A percentile compares a stretch with the other conserved stretches of the same genome.
Conservation (phyloP, 225 moss, liverwort and hornwort species). For the Marchantia paleacea region DNA sequence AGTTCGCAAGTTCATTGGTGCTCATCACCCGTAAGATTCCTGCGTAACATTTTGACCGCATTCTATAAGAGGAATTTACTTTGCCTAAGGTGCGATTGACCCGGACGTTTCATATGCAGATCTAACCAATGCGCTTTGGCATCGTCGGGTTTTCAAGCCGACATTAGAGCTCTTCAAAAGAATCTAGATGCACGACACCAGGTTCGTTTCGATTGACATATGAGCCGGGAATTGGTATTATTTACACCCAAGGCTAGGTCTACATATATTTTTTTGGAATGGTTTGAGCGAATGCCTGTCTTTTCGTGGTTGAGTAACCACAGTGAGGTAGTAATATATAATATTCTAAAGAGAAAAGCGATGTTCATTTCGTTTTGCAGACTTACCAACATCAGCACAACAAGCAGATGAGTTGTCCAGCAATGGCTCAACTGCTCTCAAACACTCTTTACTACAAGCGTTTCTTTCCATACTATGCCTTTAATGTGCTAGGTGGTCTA, state of each 20-base stretch:
- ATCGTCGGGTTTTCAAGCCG: conserved; percentile 92
- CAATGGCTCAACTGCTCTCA: conserved; percentile 96
- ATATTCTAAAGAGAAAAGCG: neutral
- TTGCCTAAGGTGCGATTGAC: neutral
- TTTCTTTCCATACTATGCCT: conserved; percentile 91
- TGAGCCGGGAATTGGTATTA: neutral
- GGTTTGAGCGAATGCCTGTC: neutral
- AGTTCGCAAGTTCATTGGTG: no score
- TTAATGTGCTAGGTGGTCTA: conserved; percentile 91
- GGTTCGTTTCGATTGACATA: conserved; percentile 32
- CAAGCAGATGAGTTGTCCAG: conserved; percentile 97
- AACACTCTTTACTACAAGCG: conserved; percentile 98
- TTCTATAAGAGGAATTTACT: neutral
- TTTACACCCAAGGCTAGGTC: neutral
- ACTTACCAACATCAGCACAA: conserved; percentile 87
- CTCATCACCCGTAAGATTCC: no score
- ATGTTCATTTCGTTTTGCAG: conserved; percentile 22
- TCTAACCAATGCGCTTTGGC: conserved; percentile 86
- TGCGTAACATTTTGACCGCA: no score
- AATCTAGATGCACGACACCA: conserved; percentile 84
- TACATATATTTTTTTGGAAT: neutral
- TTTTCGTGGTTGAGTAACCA: neutral
- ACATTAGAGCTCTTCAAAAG: conserved; percentile 79
- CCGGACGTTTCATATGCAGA: conserved; percentile 22
- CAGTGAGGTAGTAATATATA: no score